Conservation (phyloP, 768 basidiomycete species). For the Lentinula raphanica region DNA sequence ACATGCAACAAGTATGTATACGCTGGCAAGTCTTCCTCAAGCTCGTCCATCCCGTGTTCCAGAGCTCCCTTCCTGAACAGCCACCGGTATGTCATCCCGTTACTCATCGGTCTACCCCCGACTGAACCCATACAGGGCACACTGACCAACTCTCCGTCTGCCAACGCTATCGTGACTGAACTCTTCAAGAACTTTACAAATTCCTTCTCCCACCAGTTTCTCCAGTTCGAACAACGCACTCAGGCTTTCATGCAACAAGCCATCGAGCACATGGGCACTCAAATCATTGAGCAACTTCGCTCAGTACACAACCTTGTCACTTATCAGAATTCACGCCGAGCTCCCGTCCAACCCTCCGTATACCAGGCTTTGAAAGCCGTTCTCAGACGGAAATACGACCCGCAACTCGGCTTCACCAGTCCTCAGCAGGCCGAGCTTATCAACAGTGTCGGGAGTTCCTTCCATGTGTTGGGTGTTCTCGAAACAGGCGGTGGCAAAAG, state of each 20-base stretch:
- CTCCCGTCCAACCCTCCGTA: not conserved
- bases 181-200: not conserved
- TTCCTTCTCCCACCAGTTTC: not conserved
- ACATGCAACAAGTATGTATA: not conserved
- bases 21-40: not conserved
- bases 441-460: not conserved
- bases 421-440: constrained; percentile 6
- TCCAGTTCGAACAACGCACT: not conserved
- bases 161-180: not conserved
- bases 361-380: not conserved
- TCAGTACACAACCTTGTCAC: not conserved
- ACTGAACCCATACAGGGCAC: too few species aligned
- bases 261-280: not conserved
- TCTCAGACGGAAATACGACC: not conserved
- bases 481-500: constrained; percentile 2
- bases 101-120: too few species aligned
- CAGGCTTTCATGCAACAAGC: not conserved
- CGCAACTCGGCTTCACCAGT: not conserved
- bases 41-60: not conserved
- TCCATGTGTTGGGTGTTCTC: not conserved
- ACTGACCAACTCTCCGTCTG: not conserved
- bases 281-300: not conserved
- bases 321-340: not conserved
- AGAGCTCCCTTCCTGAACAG: not conserved
- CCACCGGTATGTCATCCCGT: too few species aligned